Evolutionary conservation across 805 yeast species (phyloP), one percentile per base, ranked within the genome.

Genomic region (Blastobotrys terrestris): DNA sequence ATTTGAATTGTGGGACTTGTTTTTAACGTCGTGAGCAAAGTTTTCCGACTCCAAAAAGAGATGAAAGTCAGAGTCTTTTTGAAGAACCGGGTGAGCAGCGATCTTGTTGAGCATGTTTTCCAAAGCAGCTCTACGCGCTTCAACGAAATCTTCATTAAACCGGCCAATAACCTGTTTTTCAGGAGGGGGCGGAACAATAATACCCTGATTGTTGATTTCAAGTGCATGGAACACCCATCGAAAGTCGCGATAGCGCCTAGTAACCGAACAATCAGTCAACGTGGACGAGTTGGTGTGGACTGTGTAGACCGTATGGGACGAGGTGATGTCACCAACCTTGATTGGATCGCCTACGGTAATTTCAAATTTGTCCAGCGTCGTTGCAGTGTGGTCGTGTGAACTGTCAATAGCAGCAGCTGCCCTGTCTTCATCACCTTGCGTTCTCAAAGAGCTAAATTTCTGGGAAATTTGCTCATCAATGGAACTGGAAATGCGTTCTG

Each of bases 101-200:
- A 88, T 84, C 63, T 85, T 86, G 39, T 67, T 70, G 54, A 94
- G 75, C 99, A 94, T 94, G 60, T 77, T 81, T 64, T 92, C 97
- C 63, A 94, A 74, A 3, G 92, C 87, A 20, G 84, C 73, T 53
- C 97, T 75, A 67, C 98, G 79, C 58, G 81, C 81, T 67, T 94
- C 97, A 49, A 94, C 82, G 61, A 94, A 91, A 60, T 84, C 90
- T 59, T 88, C 88, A 61, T 89, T 89, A 69, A 94, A 90, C 56
- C 97, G 77, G 3, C 98, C 97, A 52, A 91, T 84, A 5, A 86
- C 85, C 57, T 95, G 96, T 67, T 94, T 95, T 55, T 87, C 95
- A 0, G 97, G 91, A 2, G 98, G 97, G 1, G 98, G 96, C 0
- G 99, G 98, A 20, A 94, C 83, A 39, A 94, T 83, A 54, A 77